phyloP scores from a whole-genome alignment of 2,329 filamentous ascomycete species.

The Alternaria burnsii region DNA sequence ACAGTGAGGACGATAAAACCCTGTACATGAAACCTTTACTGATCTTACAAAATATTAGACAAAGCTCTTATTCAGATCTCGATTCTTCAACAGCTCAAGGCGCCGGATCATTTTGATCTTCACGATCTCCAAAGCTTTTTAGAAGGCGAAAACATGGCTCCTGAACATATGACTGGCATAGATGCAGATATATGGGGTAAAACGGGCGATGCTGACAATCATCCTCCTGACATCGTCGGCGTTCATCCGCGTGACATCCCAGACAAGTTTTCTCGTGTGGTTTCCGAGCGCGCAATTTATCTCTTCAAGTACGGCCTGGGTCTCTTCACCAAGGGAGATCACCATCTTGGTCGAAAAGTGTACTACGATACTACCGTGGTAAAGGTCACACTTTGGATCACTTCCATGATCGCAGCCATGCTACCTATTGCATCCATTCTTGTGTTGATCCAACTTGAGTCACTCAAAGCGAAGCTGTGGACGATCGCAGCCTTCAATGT shows the following conservation, averaged over 20 bases:
- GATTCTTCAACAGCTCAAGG: not conserved
- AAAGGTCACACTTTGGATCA: slow-evolving; percentile 28
- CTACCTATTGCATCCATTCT: slow-evolving; percentile 34
- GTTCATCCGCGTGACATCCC: slow-evolving; percentile 10
- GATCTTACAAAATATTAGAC: not conserved
- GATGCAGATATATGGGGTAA: slow-evolving; percentile 1
- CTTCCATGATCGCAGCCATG: slow-evolving; percentile 28
- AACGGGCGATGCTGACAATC: not conserved
- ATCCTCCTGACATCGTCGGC: slow-evolving; percentile 7
- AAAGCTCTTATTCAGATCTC: slow-evolving; percentile 10
- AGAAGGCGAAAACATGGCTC: not conserved
- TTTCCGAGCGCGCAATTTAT: slow-evolving; percentile 14
- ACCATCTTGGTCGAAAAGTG: not conserved
- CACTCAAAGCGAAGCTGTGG: slow-evolving; percentile 18
- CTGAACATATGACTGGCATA: not conserved
- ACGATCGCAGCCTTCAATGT: slow-evolving; percentile 36
- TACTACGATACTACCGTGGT: slow-evolving; percentile 3
- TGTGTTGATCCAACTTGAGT: slow-evolving; percentile 21
- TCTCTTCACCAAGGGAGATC: not conserved
- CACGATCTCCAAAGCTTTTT: slow-evolving; percentile 18
- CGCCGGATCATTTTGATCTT: slow-evolving; percentile 13
- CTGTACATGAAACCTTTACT: not conserved
- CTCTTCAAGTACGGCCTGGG: slow-evolving; percentile 14
- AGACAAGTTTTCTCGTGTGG: slow-evolving; percentile 19
- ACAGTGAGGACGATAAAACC: slow-evolving; percentile 4